phyloP scores from a whole-genome alignment of 768 basidiomycete species.

The Mycena vitilis region DNA sequence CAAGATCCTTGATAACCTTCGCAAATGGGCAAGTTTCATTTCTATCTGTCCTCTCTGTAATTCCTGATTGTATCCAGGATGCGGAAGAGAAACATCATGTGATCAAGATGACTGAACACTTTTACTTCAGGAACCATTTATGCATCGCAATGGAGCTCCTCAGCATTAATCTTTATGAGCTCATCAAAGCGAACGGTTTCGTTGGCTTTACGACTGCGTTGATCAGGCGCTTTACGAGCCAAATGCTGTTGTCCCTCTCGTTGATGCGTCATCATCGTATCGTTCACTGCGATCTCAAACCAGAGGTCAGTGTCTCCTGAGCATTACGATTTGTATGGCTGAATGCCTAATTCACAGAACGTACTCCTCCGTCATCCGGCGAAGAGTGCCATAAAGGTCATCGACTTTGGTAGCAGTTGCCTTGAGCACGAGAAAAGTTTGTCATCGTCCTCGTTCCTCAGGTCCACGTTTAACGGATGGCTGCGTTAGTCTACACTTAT shows the following conservation, averaged over 20 bases:
- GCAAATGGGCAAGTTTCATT: constrained; percentile 88
- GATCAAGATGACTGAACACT: constrained; percentile 98
- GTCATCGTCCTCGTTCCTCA: constrained; percentile 40
- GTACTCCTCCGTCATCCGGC: constrained; percentile 94
- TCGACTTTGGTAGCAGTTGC: constrained; percentile 99
- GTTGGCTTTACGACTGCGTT: constrained; percentile 96
- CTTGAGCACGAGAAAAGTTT: constrained; percentile 98
- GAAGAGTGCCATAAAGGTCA: constrained; percentile 97
- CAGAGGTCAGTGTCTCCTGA: constrained; percentile 73
- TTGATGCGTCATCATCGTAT: constrained; percentile 97
- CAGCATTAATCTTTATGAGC: constrained; percentile 98
- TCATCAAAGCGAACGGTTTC: constrained; percentile 99
- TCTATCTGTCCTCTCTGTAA: constrained; percentile 2
- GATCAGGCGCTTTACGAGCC: constrained; percentile 95
- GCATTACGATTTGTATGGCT: constrained; percentile 11
- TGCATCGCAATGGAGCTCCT: constrained; percentile 99
- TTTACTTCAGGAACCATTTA: constrained; percentile 96
- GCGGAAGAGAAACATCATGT: constrained; percentile 97
- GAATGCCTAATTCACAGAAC: constrained; percentile 66
- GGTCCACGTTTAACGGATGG: constrained; percentile 14
- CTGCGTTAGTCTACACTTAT: constrained; percentile 90
- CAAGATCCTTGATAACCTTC: constrained; percentile 95
- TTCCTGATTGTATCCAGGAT: constrained; percentile 65
- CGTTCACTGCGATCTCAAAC: constrained; percentile 98
- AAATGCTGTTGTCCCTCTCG: constrained; percentile 92